Evolutionary conservation across 176 grass and related monocot genomes (phyloP).

Genomic region (Ensete ventricosum): DNA sequence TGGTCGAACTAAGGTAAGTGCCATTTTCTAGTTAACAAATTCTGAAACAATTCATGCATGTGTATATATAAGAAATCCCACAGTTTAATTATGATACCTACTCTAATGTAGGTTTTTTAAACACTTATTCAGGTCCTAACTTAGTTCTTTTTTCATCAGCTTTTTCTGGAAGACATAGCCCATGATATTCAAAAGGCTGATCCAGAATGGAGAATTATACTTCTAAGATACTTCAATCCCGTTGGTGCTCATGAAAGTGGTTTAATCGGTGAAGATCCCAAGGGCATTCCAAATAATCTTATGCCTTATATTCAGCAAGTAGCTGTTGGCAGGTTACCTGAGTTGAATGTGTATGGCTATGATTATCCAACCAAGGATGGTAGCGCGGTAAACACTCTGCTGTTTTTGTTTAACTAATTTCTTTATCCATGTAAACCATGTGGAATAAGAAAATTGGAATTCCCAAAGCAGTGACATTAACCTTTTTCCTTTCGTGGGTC

Average conservation of each 20-base stretch:
- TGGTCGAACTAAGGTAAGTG: conserved; percentile 71
- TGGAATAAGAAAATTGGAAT: too few species aligned
- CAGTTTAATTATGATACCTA: too few species aligned
- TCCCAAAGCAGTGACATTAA: too few species aligned
- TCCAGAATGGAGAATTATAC: conserved; percentile 62
- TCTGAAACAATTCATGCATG: too few species aligned
- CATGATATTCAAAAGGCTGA: conserved; percentile 60
- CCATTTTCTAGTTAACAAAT: too few species aligned
- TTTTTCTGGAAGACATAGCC: conserved; percentile 81
- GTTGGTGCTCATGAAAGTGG: conserved; percentile 80
- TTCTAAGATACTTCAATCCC: conserved; percentile 87
- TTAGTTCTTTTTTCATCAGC: conserved; percentile 19
- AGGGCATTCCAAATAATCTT: conserved; percentile 83
- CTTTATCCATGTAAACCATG: too few species aligned
- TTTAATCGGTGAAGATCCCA: conserved; percentile 83
- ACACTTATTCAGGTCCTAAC: too few species aligned
- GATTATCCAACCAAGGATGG: conserved; percentile 85
- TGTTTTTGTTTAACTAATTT: too few species aligned
- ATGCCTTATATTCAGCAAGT: conserved; percentile 96
- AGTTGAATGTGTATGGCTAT: conserved; percentile 79
- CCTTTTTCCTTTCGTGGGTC: not conserved
- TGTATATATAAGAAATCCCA: too few species aligned
- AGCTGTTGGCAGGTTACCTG: conserved; percentile 50
- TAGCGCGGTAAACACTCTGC: conserved; percentile 36
- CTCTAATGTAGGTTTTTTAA: not conserved